Percentiles rank a stretch among this genome's conserved stretches.
These are phyloP conservation scores for Boletus vermiculosoides DNA, from an alignment of 768 basidiomycete genomes.

Conservation along the genomic window DNA sequence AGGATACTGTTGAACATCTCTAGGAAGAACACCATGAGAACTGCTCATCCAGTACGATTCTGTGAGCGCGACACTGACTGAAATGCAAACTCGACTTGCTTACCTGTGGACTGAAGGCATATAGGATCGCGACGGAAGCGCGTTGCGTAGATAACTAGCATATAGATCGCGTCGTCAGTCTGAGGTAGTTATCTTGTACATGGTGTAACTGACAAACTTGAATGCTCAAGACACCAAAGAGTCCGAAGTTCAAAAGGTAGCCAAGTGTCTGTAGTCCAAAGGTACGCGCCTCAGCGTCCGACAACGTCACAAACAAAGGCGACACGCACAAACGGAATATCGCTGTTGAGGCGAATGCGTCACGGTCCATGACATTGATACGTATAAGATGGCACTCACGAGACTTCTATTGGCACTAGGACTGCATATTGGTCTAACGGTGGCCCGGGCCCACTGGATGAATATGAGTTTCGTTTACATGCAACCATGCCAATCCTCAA, in stretches of 20 bases:
- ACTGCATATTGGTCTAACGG: not conserved
- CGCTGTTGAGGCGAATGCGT: not conserved
- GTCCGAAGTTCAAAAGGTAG: conserved; percentile 10
- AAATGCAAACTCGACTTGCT: not conserved
- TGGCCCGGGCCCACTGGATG: not conserved
- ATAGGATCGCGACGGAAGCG: conserved; percentile 3
- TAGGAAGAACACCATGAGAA: conserved; percentile 4
- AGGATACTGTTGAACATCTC: conserved; percentile 8
- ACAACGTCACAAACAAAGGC: not conserved
- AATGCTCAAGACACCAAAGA: conserved; percentile 2
- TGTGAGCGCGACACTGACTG: not conserved
- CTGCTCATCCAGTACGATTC: not conserved
- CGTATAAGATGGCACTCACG: conserved; percentile 1
- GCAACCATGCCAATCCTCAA: not conserved
- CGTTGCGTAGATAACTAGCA: conserved; percentile 2
- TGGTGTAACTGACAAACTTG: conserved; percentile 7
- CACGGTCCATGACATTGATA: not conserved
- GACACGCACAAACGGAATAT: conserved; percentile 6
- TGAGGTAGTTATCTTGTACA: not conserved
- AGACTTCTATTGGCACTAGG: conserved; percentile 5
- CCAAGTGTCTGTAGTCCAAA: conserved; percentile 1
- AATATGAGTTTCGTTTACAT: not conserved
- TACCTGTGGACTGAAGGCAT: conserved; percentile 8
- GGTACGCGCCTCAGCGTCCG: not conserved
- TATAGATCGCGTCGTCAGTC: not conserved